phyloP scores from a whole-genome alignment of 129 eudicot genomes.

The Centaurea solstitialis region DNA sequence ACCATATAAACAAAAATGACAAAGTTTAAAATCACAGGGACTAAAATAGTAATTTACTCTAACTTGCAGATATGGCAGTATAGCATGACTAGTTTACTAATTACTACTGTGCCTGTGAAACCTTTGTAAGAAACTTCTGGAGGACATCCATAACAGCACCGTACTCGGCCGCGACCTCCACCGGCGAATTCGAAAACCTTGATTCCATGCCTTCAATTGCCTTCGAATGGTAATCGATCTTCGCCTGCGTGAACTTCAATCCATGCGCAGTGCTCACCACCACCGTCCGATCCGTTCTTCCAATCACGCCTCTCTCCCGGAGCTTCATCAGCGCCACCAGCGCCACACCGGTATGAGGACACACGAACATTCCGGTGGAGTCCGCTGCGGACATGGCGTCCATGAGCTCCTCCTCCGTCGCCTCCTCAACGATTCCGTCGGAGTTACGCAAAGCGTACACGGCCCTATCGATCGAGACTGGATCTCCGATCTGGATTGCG shows the following conservation, averaged over 20 bases:
- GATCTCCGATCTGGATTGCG: constrained; percentile 33
- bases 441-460: constrained; percentile 18
- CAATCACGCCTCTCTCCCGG: constrained; percentile 22
- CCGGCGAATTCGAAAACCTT: constrained; percentile 28
- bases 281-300: constrained; percentile 19
- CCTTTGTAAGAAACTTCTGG: not conserved
- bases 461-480: constrained; percentile 31
- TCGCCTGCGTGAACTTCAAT: constrained; percentile 28
- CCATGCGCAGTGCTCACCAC: constrained; percentile 36
- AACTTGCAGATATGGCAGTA: not conserved
- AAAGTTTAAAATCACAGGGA: no score
- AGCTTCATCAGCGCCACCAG: constrained; percentile 22
- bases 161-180: constrained; percentile 20
- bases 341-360: constrained; percentile 34
- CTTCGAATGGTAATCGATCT: constrained; percentile 31
- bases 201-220: constrained; percentile 11
- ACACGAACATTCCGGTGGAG: constrained; percentile 29
- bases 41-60: not conserved
- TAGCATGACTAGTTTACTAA: no score
- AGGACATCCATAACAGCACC: constrained; percentile 31
- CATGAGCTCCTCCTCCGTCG: constrained; percentile 29
- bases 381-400: constrained; percentile 31
- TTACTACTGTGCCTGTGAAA: not conserved
- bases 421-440: constrained; percentile 30
- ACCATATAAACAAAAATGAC: no score